phyloP scores from a whole-genome alignment of 2,329 filamentous ascomycete species.

The Ascochyta lentis region DNA sequence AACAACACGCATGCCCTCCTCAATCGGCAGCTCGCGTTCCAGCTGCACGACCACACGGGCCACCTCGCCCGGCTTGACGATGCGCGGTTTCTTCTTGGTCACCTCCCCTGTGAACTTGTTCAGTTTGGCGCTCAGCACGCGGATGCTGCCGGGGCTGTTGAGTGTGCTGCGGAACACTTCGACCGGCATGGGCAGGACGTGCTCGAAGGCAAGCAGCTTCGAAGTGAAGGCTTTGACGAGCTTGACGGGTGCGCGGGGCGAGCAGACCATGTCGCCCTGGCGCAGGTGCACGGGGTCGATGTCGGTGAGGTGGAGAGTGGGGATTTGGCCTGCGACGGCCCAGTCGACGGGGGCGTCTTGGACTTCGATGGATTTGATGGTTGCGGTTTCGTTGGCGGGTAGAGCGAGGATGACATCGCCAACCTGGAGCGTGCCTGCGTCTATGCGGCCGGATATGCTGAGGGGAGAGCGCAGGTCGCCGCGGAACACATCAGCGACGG shows the following conservation, averaged over 20 bases:
- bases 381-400: slow-evolving; percentile 80
- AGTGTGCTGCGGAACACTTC: slow-evolving; percentile 88
- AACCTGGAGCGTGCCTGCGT: slow-evolving; percentile 81
- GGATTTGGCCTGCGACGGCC: slow-evolving; percentile 91
- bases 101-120: slow-evolving; percentile 80
- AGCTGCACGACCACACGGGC: slow-evolving; percentile 80
- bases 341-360: slow-evolving; percentile 78
- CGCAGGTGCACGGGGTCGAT: slow-evolving; percentile 82
- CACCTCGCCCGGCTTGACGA: slow-evolving; percentile 80
- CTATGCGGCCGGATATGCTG: slow-evolving; percentile 84
- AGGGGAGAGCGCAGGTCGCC: slow-evolving; percentile 79
- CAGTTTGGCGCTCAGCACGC: slow-evolving; percentile 72
- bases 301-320: slow-evolving; percentile 80
- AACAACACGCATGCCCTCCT: slow-evolving; percentile 80
- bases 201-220: slow-evolving; percentile 88
- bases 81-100: slow-evolving; percentile 81
- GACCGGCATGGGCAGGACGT: slow-evolving; percentile 84
- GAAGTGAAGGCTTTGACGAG: slow-evolving; percentile 77
- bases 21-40: slow-evolving; percentile 76
- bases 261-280: slow-evolving; percentile 85
- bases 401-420: slow-evolving; percentile 82
- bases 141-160: slow-evolving; percentile 77
- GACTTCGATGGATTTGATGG: slow-evolving; percentile 81
- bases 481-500: slow-evolving; percentile 86
- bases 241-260: slow-evolving; percentile 68